Conservation (phyloP, 192 early-diverging fungal genomes). For the Podila epigama region DNA sequence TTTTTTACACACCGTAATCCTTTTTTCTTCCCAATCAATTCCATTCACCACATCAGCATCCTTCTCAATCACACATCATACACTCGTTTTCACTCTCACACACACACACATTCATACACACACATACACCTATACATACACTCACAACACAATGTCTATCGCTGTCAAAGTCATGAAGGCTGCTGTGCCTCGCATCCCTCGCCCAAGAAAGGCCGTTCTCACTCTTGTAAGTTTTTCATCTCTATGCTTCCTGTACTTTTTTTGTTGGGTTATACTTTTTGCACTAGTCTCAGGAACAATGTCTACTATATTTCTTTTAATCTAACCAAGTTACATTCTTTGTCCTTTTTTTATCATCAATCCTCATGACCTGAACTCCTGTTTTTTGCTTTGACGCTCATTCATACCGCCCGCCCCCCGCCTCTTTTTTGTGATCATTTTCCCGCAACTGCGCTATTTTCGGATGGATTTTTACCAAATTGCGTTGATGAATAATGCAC, state of each 20-base stretch:
- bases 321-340: too few relatives aligned
- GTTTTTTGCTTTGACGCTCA: too few relatives aligned
- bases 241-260: neutral
- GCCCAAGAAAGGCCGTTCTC: constrained; percentile 54
- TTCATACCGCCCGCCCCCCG: neutral
- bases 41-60: neutral
- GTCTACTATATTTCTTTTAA: neutral
- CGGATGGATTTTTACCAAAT: neutral
- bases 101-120: constrained; percentile 1
- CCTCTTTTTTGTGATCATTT: neutral
- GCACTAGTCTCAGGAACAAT: neutral
- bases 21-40: neutral
- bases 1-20: too few relatives aligned
- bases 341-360: too few relatives aligned
- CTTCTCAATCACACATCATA: neutral
- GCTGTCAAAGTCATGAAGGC: constrained; percentile 35
- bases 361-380: too few relatives aligned
- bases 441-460: neutral
- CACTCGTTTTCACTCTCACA: neutral
- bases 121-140: neutral
- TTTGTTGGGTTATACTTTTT: too few relatives aligned
- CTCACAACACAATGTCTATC: constrained; percentile 24
- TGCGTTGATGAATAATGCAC: neutral
- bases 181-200: constrained; percentile 35
- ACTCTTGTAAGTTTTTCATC: constrained; percentile 52